Evolutionary conservation across 2,329 filamentous ascomycete species (phyloP), one percentile per base, ranked within the genome.

Genomic region (Atkinsonella texensis): DNA sequence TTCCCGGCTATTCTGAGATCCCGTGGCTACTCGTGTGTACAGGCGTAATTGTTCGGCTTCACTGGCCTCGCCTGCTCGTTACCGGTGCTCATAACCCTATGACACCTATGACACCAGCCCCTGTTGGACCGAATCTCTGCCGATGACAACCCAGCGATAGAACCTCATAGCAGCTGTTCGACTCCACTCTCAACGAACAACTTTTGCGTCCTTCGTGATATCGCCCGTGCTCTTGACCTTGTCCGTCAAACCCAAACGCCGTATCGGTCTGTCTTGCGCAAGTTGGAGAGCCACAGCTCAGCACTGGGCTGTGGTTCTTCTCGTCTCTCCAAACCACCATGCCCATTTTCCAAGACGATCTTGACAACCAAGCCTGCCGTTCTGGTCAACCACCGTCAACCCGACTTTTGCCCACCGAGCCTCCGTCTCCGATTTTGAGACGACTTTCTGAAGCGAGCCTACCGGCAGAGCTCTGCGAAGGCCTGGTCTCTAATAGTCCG

Each of bases 401-500:
- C 48, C 56, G 58, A 41, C 45, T 55, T 32, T 41, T 60, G 49
- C 40, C 55, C 42, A 44, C 59, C 23, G 53, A 55, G 41, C 52
- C 57, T 6, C 45, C 49, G 13, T 50, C 59, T 32, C 39, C 58
- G 31, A 55, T 53, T 9, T 53, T 53, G 43, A 59, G 67, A 31
- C 64, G 65, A 41, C 62, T 72, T 31, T 83, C 80, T 0, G 78
- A 82, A 54, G 79, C 82, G 61, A 82, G 77, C 60, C 75, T 83
- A 39, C 70, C 74, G 20, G 80, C 77, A 28, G 79, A 83, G 32
- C 66, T 83, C 10, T 82, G 79, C 58, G 80, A 83, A 51, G 80
- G 79, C 0, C 78, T 72, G 1, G 45, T 82, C 15, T 65, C 63
- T 28, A 74, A 76, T 45, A 72, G 66, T 47, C 71, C 70, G 15